Percentiles rank a stretch among this genome's conserved stretches.
Conservation (phyloP, 2,329 filamentous ascomycete species). For the Teratosphaeria nubilosa region DNA sequence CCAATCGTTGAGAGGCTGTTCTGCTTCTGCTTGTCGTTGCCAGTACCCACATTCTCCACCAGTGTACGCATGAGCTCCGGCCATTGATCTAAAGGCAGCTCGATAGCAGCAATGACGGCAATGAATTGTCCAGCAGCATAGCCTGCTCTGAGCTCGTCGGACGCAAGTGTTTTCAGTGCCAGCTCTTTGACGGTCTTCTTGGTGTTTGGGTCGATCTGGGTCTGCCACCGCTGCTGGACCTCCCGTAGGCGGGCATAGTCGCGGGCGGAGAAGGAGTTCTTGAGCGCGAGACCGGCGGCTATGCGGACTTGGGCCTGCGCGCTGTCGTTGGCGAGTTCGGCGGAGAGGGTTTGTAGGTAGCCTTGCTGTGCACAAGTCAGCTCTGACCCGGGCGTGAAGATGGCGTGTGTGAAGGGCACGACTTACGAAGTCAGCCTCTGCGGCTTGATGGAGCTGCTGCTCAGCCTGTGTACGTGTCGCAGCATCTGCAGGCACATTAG, state of each 20-base stretch:
- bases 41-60: slow-evolving; percentile 85
- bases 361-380: slow-evolving; percentile 52
- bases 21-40: slow-evolving; percentile 82
- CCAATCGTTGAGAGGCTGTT: slow-evolving; percentile 91
- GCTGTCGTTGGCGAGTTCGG: slow-evolving; percentile 86
- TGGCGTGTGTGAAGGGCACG: slow-evolving; percentile 14
- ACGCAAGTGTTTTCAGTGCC: slow-evolving; percentile 77
- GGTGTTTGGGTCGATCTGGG: slow-evolving; percentile 67
- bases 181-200: slow-evolving; percentile 83
- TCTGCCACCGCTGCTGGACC: slow-evolving; percentile 87
- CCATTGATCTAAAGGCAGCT: slow-evolving; percentile 90
- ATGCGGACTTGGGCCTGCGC: slow-evolving; percentile 76
- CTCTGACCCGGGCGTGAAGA: slow-evolving; percentile 4
- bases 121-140: slow-evolving; percentile 73
- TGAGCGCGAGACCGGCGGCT: slow-evolving; percentile 89
- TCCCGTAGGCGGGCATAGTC: slow-evolving; percentile 79
- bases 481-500: slow-evolving; percentile 55
- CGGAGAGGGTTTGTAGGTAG: slow-evolving; percentile 86
- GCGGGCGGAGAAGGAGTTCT: slow-evolving; percentile 95
- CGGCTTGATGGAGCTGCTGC: slow-evolving; percentile 84
- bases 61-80: slow-evolving; percentile 77
- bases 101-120: slow-evolving; percentile 86
- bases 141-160: slow-evolving; percentile 71
- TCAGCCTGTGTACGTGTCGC: slow-evolving; percentile 82
- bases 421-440: slow-evolving; percentile 89